phyloP scores from a whole-genome alignment of 1,284 basidiomycete species.

The Leccinum pseudoinsigne region DNA sequence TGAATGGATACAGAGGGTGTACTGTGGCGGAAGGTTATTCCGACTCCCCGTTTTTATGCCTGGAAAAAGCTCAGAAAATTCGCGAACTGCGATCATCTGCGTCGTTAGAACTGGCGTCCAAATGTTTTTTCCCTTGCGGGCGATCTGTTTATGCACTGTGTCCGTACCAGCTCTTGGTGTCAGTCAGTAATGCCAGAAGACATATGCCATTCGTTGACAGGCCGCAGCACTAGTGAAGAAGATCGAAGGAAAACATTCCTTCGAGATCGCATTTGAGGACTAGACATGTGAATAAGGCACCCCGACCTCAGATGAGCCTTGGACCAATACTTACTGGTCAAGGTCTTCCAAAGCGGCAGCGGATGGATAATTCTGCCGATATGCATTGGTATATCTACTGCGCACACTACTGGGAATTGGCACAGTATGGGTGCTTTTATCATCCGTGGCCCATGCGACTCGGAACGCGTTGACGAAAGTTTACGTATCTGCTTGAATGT shows the following conservation, averaged over 20 bases:
- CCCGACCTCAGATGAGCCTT: background rate
- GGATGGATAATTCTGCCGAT: background rate
- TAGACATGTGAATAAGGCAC: background rate
- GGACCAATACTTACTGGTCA: background rate
- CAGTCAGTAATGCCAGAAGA: background rate
- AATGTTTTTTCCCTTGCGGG: background rate
- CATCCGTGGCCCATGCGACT: too few relatives aligned
- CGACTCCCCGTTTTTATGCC: constrained; percentile 9
- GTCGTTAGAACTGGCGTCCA: too few relatives aligned
- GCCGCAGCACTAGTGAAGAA: background rate
- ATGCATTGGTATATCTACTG: background rate
- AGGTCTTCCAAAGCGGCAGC: background rate
- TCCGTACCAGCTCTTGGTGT: background rate
- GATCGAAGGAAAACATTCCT: background rate
- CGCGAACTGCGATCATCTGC: background rate
- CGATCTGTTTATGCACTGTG: background rate
- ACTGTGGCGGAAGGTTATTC: background rate
- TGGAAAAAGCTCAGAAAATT: background rate
- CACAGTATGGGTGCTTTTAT: background rate
- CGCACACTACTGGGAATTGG: background rate
- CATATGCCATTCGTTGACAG: background rate
- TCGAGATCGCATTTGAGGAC: background rate
- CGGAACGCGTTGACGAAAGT: too few relatives aligned
- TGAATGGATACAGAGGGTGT: background rate
- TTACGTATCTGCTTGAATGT: background rate